These are phyloP conservation scores for Trichoderma parareesei DNA, from an alignment of 495 filamentous ascomycete genomes.

Conservation along the genomic window DNA sequence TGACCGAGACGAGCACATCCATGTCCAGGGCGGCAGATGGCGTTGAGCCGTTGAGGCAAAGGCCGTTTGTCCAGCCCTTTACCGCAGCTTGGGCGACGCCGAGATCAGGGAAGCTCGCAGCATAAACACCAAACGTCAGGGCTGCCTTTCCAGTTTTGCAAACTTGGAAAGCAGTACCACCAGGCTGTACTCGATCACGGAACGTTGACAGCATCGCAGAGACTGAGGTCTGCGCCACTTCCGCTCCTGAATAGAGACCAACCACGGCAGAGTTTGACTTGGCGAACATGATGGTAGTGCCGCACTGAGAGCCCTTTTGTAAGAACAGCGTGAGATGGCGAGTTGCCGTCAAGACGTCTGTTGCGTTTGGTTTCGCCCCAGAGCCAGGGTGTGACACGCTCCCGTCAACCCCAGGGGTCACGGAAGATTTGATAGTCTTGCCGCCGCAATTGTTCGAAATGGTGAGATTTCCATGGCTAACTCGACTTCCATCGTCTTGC, in stretches of 20 bases:
- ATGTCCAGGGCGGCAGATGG: slow-evolving; percentile 16
- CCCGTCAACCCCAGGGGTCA: slow-evolving; percentile 21
- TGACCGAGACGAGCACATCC: slow-evolving; percentile 12
- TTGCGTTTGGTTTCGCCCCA: not conserved
- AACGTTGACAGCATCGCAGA: slow-evolving; percentile 18
- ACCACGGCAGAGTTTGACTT: slow-evolving; percentile 17
- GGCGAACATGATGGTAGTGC: slow-evolving; percentile 18
- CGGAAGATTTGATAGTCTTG: slow-evolving; percentile 12
- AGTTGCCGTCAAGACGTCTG: too few species aligned
- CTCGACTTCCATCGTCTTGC: slow-evolving; percentile 13
- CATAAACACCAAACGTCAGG: slow-evolving; percentile 28
- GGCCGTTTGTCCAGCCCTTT: slow-evolving; percentile 27
- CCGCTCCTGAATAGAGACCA: slow-evolving; percentile 18
- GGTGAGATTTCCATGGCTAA: slow-evolving; percentile 9
- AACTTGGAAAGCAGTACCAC: slow-evolving; percentile 9
- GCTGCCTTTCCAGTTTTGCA: slow-evolving; percentile 17
- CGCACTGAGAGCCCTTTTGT: not conserved
- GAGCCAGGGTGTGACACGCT: slow-evolving; percentile 19
- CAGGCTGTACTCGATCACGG: slow-evolving; percentile 3
- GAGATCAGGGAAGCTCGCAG: slow-evolving; percentile 24
- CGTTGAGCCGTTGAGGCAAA: slow-evolving; percentile 17
- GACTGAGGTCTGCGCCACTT: slow-evolving; percentile 20
- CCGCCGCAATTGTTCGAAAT: slow-evolving; percentile 22
- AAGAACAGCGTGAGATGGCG: too few species aligned
- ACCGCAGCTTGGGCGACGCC: slow-evolving; percentile 25